These are phyloP conservation scores for Fraxinus greggii DNA, from an alignment of 305 asterid species.

Conservation along the genomic window DNA sequence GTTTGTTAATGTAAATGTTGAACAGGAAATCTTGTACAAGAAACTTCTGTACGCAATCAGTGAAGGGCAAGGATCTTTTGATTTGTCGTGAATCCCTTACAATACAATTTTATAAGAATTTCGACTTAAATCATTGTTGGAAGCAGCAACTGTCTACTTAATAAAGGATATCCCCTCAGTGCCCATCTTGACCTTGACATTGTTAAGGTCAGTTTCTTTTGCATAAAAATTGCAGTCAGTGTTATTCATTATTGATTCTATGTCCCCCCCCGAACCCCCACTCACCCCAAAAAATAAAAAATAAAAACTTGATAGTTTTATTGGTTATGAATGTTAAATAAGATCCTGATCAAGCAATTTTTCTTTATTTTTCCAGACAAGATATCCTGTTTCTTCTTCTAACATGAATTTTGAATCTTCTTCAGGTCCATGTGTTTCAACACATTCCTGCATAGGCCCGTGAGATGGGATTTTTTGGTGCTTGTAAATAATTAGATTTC, in stretches of 20 bases:
- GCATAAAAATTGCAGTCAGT: slow-evolving; percentile 9
- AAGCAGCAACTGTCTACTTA: slow-evolving; percentile 1
- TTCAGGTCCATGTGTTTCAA: slow-evolving; percentile 32
- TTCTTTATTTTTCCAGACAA: neutral
- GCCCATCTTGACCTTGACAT: slow-evolving; percentile 31
- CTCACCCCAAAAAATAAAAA: neutral
- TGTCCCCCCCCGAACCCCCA: neutral
- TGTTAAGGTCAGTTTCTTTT: slow-evolving; percentile 36
- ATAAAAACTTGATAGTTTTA: too few relatives aligned
- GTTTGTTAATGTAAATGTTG: neutral
- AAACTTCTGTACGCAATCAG: slow-evolving; percentile 85
- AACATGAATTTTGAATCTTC: neutral
- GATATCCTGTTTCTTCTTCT: neutral
- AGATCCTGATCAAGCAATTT: neutral
- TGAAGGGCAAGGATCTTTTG: slow-evolving; percentile 98
- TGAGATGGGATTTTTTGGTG: slow-evolving; percentile 6
- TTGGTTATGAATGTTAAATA: neutral
- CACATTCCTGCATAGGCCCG: neutral
- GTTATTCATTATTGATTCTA: neutral
- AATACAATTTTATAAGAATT: slow-evolving; percentile 17
- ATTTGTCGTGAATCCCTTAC: slow-evolving; percentile 65
- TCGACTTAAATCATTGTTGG: slow-evolving; percentile 15
- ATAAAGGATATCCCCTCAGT: slow-evolving; percentile 30
- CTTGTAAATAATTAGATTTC: slow-evolving; percentile 50
- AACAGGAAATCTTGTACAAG: slow-evolving; percentile 90